Evolutionary conservation across 129 eudicot species (phyloP), one percentile per base, ranked within the genome.

Genomic region (Chrysanthemum seticuspe): DNA sequence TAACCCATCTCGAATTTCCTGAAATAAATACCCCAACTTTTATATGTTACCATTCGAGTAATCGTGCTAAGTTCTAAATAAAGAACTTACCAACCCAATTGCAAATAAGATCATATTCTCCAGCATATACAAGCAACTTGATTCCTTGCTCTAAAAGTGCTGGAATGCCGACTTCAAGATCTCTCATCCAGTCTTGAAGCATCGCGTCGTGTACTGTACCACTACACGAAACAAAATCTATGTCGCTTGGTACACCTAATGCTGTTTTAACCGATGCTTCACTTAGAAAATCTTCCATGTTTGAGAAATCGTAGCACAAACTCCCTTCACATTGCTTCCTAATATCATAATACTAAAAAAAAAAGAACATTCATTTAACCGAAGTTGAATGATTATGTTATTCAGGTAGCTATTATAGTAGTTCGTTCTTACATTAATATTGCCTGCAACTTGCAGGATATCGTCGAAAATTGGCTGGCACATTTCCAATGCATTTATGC

Each of bases 21-120:
- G 72, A 74, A 78, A 53, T 23, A 34, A 58, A 58, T 15, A 16
- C 45, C 6, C 6, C 9, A 40, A 6, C 2, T 40, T 40, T 5
- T 1, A 40, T 40, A 40, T 40, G 45, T 6, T 6, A 6, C 45
- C 45, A 7, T 15, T 15, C 16, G 21, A 56, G 62, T 15, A 15
- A 56, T 60, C 13, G 44, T 10, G 6, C 1, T 44, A 7, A 53
- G 27, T 40, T 27, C 5, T 5, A 67, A 62, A 13, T n/a, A 25
- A 45, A 68, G 70, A 51, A 44, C 72, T 75, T 78, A 93, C 98
- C 99, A 6, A 94, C 82, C 99, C 99, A 95, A 81, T 95, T 95
- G 89, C 99, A 88, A 8, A 90, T 90, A 61, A 95, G 88, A 83
- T 95, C 99, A 15, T 86, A 90, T 56, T 95, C 99, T 63, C 97